Evolutionary conservation across 768 basidiomycete species (phyloP), one percentile per base, ranked within the genome.

Genomic region (Podaxis carcinomalis): DNA sequence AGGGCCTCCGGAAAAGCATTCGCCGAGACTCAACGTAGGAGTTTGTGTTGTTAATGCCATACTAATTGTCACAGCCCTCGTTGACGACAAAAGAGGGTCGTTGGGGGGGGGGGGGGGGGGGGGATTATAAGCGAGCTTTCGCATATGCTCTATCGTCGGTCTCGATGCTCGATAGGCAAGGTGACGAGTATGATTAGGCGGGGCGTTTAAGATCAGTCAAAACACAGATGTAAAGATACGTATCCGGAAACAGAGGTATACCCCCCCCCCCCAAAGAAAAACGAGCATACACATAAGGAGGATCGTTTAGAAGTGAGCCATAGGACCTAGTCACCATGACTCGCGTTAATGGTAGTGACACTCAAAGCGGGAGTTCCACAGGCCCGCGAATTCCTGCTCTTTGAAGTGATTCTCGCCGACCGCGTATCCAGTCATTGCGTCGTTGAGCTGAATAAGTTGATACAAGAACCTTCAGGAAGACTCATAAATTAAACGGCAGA

Each of bases 391-490:
- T 57, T 21, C 32, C 32, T 2, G 28, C 56, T 1, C 32, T 16
- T 1, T 14, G 11, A 10, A 57, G 35, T 4, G 42, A 32, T 14
- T 32, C n/a, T 35, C 56, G 28, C 25, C 37, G 4, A 4, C 16
- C n/a, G 32, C 28, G 47, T 21, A 57, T 49, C 56, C 56, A 57
- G 36, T 44, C 56, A 9, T 57, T 57, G 9, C 32, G 46, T 35
- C 42, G 46, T 57, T 47, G 28, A 27, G 56, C 56, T 57, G 7
- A 32, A 23, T 16, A 25, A 2, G 7, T 2, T 10, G 1, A 14
- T 19, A 4, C 16, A 3, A 5, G 9, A 16, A 44, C 16, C 14
- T 10, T 21, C 19, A 21, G 5, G 0, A 13, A 9, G 21, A 9
- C 28, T 19, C 21, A 19, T 9, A 21, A 5, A 23, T 54, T 6